Percentiles rank a stretch among this genome's conserved stretches.
These are phyloP conservation scores for Magnolia changhungtana DNA, from an alignment of 164 flowering plant genomes.

Conservation along the genomic window DNA sequence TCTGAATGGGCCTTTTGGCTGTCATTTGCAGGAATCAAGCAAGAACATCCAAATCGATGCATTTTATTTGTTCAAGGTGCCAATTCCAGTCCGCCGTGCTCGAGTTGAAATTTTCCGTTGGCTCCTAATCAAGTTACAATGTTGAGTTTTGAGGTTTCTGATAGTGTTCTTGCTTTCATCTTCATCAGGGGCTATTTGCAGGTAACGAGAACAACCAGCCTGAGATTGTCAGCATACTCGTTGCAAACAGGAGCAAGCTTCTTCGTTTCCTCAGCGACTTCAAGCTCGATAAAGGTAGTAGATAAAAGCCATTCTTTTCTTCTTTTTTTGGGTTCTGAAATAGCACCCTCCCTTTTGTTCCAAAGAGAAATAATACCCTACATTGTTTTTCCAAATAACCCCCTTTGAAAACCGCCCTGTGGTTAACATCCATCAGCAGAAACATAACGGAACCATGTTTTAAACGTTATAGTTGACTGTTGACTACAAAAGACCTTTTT, in stretches of 20 bases:
- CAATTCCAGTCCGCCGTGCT: background rate
- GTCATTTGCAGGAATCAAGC: constrained; percentile 64
- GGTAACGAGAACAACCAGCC: constrained; percentile 90
- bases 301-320: background rate
- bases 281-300: constrained; percentile 79
- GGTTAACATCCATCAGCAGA: too few species aligned
- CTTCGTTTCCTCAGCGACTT: constrained; percentile 79
- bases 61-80: constrained; percentile 95
- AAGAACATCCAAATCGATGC: constrained; percentile 86
- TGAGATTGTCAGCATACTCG: constrained; percentile 70
- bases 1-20: too few species aligned
- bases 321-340: too few species aligned
- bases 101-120: background rate
- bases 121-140: background rate
- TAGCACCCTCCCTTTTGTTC: too few species aligned
- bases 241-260: constrained; percentile 81
- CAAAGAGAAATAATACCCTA: too few species aligned
- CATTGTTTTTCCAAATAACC: too few species aligned
- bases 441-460: too few species aligned
- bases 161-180: background rate
- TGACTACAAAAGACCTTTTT: too few species aligned
- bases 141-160: too few species aligned
- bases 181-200: constrained; percentile 59
- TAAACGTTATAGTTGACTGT: too few species aligned
- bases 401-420: too few species aligned